A percentile compares a stretch with the other conserved stretches of the same genome.
These are phyloP conservation scores for Blastobotrys ciferrii DNA, from an alignment of 1,139 yeast genomes.

Conservation along the genomic window DNA sequence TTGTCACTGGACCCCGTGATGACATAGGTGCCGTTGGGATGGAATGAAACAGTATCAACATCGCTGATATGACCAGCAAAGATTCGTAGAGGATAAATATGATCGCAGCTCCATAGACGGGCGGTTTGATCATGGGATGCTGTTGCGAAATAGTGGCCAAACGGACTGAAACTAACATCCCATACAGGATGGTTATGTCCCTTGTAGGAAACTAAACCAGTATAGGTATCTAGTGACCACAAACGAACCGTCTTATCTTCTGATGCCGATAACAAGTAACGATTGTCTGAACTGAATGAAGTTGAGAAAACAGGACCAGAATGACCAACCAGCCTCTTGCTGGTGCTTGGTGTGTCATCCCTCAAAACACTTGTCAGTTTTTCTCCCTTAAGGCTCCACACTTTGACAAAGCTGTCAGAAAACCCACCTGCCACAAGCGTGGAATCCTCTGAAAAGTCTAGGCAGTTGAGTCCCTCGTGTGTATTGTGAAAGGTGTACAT, in stretches of 20 bases:
- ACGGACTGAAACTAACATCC: conserved; percentile 94
- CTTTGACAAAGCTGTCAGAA: conserved; percentile 82
- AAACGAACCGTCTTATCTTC: conserved; percentile 90
- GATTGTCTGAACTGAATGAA: conserved; percentile 87
- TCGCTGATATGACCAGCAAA: conserved; percentile 98
- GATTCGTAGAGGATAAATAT: conserved; percentile 89
- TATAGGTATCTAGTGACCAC: conserved; percentile 92
- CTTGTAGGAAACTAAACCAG: conserved; percentile 87
- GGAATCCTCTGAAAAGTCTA: conserved; percentile 84
- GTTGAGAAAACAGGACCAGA: conserved; percentile 91
- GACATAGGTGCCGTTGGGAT: conserved; percentile 92
- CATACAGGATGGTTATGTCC: conserved; percentile 97
- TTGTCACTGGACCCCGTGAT: conserved; percentile 95
- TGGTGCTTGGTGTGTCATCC: conserved; percentile 46
- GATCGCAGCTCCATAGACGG: conserved; percentile 96
- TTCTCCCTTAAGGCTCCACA: conserved; percentile 92
- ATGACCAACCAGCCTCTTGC: conserved; percentile 81
- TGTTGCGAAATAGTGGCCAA: conserved; percentile 96
- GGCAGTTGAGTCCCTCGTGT: conserved; percentile 76
- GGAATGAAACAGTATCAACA: conserved; percentile 93
- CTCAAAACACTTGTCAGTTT: conserved; percentile 68
- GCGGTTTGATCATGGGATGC: conserved; percentile 98
- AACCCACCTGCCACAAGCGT: conserved; percentile 91
- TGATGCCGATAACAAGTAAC: conserved; percentile 75
- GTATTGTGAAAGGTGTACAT: conserved; percentile 98